A percentile compares a stretch with the other conserved stretches of the same genome.
phyloP scores from a whole-genome alignment of 345 rosid species.

The Eucalyptus tenuipes region DNA sequence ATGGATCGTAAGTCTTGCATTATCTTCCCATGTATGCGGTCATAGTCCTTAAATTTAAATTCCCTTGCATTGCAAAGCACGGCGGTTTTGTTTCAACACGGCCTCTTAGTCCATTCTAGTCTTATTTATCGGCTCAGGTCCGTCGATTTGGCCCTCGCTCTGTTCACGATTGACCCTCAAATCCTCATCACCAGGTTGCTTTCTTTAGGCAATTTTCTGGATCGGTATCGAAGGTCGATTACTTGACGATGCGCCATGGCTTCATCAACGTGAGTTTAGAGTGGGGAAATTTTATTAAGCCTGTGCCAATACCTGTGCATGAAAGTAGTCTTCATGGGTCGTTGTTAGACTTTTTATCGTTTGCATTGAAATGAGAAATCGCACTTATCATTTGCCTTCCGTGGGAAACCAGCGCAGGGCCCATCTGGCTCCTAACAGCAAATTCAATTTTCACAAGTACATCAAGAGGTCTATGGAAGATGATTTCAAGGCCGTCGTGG shows the following conservation, averaged over 20 bases:
- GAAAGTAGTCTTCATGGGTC: not conserved
- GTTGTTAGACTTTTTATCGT: accelerated
- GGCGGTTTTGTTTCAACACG: not conserved
- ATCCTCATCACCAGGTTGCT: slow-evolving; percentile 19
- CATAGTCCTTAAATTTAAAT: not conserved
- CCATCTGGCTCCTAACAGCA: slow-evolving; percentile 30
- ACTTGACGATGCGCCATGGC: slow-evolving; percentile 53
- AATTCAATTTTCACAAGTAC: slow-evolving; percentile 51
- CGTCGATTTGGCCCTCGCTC: not conserved
- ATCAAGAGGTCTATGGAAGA: slow-evolving; percentile 57
- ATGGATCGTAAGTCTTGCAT: slow-evolving; percentile 29
- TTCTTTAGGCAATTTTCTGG: slow-evolving; percentile 50
- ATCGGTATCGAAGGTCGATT: slow-evolving; percentile 42
- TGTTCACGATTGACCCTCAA: not conserved
- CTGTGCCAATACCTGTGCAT: not conserved
- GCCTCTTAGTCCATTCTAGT: not conserved
- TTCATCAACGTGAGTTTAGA: slow-evolving; percentile 33
- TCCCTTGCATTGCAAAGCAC: not conserved
- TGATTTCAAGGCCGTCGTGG: slow-evolving; percentile 52
- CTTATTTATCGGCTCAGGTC: not conserved
- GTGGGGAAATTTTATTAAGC: not conserved
- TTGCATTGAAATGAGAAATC: not conserved
- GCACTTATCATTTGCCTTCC: not conserved
- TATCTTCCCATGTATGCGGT: not conserved
- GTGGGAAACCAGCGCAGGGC: slow-evolving; percentile 16